Evolutionary conservation across 768 basidiomycete species (phyloP).

Genomic region (Suillus placidus): DNA sequence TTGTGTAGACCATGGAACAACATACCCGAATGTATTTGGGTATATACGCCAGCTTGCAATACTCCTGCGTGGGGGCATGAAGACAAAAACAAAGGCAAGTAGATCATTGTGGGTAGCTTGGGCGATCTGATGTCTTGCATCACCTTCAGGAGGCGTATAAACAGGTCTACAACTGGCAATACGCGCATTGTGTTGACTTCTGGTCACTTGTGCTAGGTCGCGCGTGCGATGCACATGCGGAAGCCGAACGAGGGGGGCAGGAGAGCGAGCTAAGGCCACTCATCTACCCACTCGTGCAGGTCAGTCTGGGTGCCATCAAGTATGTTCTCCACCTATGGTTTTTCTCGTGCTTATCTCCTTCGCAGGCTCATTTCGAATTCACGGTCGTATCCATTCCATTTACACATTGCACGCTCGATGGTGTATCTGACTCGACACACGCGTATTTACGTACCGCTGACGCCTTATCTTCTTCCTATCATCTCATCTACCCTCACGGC

Average conservation of each 20-base stretch:
- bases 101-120: neutral
- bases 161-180: conserved; percentile 99
- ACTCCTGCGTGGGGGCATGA: conserved; percentile 89
- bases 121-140: conserved; percentile 13
- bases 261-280: conserved; percentile 83
- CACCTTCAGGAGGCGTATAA: conserved; percentile 77
- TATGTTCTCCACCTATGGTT: conserved; percentile 41
- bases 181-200: conserved; percentile 93
- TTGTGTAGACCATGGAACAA: conserved; percentile 66
- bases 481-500: conserved; percentile 72
- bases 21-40: conserved; percentile 95
- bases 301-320: conserved; percentile 92
- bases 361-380: conserved; percentile 84
- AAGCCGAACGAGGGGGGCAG: conserved; percentile 50
- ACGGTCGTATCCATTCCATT: conserved; percentile 92
- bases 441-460: conserved; percentile 82
- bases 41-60: conserved; percentile 96
- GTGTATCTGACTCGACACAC: conserved; percentile 85
- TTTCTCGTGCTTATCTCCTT: neutral
- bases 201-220: conserved; percentile 89
- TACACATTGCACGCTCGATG: conserved; percentile 89
- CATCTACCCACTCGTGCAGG: conserved; percentile 94
- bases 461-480: conserved; percentile 86
- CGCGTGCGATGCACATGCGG: conserved; percentile 67
- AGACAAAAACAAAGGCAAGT: conserved; percentile 77